Evolutionary conservation across 331 rosid genomes (phyloP), one percentile per base, ranked within the genome.

Genomic region (Telfairia occidentalis): DNA sequence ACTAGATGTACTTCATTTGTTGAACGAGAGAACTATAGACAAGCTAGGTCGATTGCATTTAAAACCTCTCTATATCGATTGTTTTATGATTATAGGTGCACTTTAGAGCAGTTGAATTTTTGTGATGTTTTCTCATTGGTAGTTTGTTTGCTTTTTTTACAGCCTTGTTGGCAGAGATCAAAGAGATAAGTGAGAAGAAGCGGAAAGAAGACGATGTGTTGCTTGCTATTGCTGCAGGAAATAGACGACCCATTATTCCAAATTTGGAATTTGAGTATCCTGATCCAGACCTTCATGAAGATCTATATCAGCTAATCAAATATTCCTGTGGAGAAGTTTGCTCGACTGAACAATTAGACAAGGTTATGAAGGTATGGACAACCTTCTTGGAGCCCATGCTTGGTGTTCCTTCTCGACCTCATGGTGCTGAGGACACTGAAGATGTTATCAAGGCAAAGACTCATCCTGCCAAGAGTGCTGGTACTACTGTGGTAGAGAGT

Each of bases 361-460:
- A 92, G 87, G 96, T 92, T 55, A 86, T 89, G 97, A 95, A 92
- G 92, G 79, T 95, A 75, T 95, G 99, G 99, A 92, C 96, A 80
- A 92, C 92, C 49, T 95, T 95, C 79, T 75, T 95, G 37, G 99
- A 95, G 80, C 97, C 99, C 76, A 61, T 92, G 85, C 87, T 95
- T 54, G 92, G 97, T 82, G 92, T 95, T 75, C 94, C 97, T 78
- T 78, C 85, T 52, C 90, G 97, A 40, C 96, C 96, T 79, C 96
- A 82, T 61, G 93, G 92, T 52, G 90, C 90, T 11, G 99, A 90
- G 83, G 96, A 92, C 84, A 87, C 97, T 8, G 97, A 89, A 85
- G 97, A 95, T 81, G 96, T 80, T 58, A 84, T 89, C 82, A 84
- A 88, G 81, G 82, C 88, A 53, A 89, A 87, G 79, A 81, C 54